Evolutionary conservation across 2,329 filamentous ascomycete genomes (phyloP).

Genomic region (Alternaria brassicae): DNA sequence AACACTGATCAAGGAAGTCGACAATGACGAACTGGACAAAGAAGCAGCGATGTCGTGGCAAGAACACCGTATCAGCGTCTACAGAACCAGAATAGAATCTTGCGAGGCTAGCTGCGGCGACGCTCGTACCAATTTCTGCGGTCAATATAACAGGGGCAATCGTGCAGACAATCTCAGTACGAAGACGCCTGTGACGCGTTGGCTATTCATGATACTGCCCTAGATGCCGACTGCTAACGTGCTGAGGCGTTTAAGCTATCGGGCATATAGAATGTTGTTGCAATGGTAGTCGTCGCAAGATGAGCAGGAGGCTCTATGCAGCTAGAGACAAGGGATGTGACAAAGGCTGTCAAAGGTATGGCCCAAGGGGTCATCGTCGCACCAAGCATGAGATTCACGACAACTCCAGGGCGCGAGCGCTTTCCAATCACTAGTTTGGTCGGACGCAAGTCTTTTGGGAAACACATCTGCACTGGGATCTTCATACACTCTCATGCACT

Average conservation of each 20-base stretch:
- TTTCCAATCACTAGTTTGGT: too few species aligned
- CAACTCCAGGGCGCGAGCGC: too few species aligned
- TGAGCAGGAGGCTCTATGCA: background rate
- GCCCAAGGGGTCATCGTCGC: too few species aligned
- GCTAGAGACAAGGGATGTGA: too few species aligned
- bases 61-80: background rate
- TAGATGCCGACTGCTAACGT: background rate
- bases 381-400: too few species aligned
- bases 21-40: background rate
- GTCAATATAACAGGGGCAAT: background rate
- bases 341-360: too few species aligned
- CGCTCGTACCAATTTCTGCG: background rate
- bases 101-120: background rate
- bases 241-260: background rate
- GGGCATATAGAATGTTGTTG: background rate
- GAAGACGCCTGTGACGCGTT: background rate
- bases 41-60: background rate
- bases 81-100: background rate
- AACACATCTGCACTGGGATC: background rate
- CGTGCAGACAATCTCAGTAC: background rate
- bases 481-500: too few species aligned
- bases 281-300: background rate
- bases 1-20: background rate
- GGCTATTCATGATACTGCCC: background rate
- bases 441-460: background rate